phyloP scores from a whole-genome alignment of 768 basidiomycete genomes.

The Suillus variegatus region DNA sequence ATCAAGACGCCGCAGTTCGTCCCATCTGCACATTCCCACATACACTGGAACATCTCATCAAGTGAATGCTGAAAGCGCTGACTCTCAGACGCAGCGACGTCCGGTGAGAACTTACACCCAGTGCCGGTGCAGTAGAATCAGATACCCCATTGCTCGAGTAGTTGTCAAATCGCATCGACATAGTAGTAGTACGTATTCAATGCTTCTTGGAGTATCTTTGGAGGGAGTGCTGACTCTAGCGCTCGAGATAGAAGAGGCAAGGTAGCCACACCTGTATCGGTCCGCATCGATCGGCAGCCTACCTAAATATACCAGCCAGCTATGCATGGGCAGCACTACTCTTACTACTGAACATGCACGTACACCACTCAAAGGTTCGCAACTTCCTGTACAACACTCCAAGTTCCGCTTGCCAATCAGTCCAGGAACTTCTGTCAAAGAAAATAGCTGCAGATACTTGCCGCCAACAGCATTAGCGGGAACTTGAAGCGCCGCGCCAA shows the following conservation, averaged over 20 bases:
- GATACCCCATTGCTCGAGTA: neutral
- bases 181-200: neutral
- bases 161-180: neutral
- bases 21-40: neutral
- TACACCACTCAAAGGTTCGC: neutral
- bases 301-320: neutral
- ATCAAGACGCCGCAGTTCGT: neutral
- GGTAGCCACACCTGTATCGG: neutral
- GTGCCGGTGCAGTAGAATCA: neutral
- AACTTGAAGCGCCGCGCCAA: neutral
- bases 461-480: neutral
- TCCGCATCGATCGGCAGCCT: neutral
- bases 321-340: neutral
- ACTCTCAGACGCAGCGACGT: neutral
- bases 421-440: neutral
- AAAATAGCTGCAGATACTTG: neutral
- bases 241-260: neutral
- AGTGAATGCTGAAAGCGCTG: neutral
- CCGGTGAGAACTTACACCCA: neutral
- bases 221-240: neutral
- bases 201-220: neutral
- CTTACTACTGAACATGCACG: neutral
- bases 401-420: neutral
- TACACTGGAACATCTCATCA: neutral
- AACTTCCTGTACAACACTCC: neutral